Evolutionary conservation across 2,329 filamentous ascomycete genomes (phyloP), one percentile per base, ranked within the genome.

Genomic region (Penicillium paneum): DNA sequence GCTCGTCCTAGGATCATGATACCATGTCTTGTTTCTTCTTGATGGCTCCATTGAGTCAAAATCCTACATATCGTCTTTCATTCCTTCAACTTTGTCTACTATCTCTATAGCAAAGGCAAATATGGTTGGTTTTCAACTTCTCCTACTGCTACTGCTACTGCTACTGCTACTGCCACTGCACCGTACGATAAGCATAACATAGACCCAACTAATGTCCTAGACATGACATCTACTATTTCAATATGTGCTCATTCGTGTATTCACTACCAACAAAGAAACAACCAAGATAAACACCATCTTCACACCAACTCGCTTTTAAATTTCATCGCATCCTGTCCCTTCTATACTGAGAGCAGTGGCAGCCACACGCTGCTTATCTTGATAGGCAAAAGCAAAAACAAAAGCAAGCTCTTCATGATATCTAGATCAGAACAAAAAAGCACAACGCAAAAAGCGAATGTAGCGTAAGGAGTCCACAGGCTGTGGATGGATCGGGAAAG

Each of bases 281-380:
- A 54, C 54, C 51, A 52, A 40, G 47, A 52, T 50, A 54, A 53
- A 55, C 54, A 58, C 59, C 47, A 42, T n/a, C 49, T 52, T 50
- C 55, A 60, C 56, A 55, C 35, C 60, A 60, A 54, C 57, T 58
- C 57, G 51, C 59, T 62, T 60, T 61, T 60, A 44, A 49, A 51
- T 45, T 48, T 32, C 45, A 53, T 54, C 52, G 45, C 36, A 28
- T 38, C 53, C 52, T 55, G 31, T 49, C 47, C 43, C 43, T 53
- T 64, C 60, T 64, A 62, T 59, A 55, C 39, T 38, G 48, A 59
- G 52, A 51, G 49, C 48, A 49, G 56, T 34, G 42, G 19, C 32
- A 40, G 42, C 52, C 52, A 21, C 49, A 43, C 34, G 31, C 49
- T 58, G 42, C 57, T 35, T 54, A 51, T 49, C 54, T 54, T 47